Percentiles rank a stretch among this genome's conserved stretches.
Evolutionary conservation across 352 stramenopile species (phyloP).

Genomic region (Phytophthora fragariae): DNA sequence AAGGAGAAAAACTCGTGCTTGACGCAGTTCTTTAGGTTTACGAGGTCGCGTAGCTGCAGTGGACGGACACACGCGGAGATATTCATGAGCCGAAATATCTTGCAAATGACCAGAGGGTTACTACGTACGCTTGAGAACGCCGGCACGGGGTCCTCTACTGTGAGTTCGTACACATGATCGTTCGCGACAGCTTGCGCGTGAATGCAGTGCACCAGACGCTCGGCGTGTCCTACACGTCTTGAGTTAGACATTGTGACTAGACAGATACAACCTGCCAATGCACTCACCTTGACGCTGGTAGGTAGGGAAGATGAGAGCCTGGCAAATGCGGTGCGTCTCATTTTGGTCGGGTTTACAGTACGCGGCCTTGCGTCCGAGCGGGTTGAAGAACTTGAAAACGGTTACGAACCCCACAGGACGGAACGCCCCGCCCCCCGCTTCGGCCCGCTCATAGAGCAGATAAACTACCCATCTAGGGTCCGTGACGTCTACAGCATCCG

Average conservation of each 20-base stretch:
- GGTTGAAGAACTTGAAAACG: slow-evolving; percentile 87
- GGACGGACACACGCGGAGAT: slow-evolving; percentile 1
- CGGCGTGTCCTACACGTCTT: slow-evolving; percentile 60
- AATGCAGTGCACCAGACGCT: slow-evolving; percentile 78
- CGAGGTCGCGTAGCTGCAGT: slow-evolving; percentile 71
- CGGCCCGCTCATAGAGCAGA: slow-evolving; percentile 68
- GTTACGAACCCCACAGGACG: slow-evolving; percentile 76
- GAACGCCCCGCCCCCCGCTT: slow-evolving; percentile 27
- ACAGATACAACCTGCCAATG: not conserved
- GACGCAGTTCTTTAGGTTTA: slow-evolving; percentile 73
- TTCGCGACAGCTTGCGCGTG: slow-evolving; percentile 61
- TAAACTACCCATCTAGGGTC: slow-evolving; percentile 85
- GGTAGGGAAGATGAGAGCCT: slow-evolving; percentile 80
- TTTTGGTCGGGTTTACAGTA: slow-evolving; percentile 51
- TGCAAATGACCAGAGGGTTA: slow-evolving; percentile 5
- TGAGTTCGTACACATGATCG: slow-evolving; percentile 79
- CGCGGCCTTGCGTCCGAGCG: slow-evolving; percentile 60
- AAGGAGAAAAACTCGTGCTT: slow-evolving; percentile 69
- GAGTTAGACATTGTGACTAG: not conserved
- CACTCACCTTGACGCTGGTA: slow-evolving; percentile 78
- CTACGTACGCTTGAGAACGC: slow-evolving; percentile 71
- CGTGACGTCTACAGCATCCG: slow-evolving; percentile 73
- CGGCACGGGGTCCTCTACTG: slow-evolving; percentile 85
- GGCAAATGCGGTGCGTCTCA: slow-evolving; percentile 85
- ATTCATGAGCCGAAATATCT: not conserved